Evolutionary conservation across 192 early-diverging fungal species (phyloP).

Genomic region (Tieghemiomyces parasiticus): DNA sequence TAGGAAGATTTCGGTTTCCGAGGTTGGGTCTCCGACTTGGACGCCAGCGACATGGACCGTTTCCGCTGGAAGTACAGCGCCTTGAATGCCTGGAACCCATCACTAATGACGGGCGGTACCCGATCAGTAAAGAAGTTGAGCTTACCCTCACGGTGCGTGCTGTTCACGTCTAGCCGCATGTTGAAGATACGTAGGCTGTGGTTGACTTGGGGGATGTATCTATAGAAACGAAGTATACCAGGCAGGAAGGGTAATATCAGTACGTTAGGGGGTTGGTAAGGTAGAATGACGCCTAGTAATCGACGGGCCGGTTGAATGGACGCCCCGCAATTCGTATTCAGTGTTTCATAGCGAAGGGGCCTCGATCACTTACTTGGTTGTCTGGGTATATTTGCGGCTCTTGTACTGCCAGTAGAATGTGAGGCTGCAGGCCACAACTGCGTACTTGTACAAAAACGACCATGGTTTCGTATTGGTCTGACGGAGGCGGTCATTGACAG

Average conservation of each 20-base stretch:
- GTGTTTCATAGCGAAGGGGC: too few species aligned
- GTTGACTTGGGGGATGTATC: slow-evolving; percentile 8
- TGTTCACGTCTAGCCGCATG: background rate
- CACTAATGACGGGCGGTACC: background rate
- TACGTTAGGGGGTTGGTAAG: too few species aligned
- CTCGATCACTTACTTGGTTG: slow-evolving; percentile 4
- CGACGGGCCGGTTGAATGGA: too few species aligned
- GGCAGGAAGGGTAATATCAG: too few species aligned
- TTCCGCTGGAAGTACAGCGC: slow-evolving; percentile 2
- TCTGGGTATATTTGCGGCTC: slow-evolving; percentile 9
- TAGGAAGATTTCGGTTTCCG: too few species aligned
- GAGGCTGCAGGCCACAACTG: background rate
- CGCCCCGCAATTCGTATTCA: too few species aligned
- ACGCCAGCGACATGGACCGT: too few species aligned
- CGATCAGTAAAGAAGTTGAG: background rate
- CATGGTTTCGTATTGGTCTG: background rate
- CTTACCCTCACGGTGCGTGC: slow-evolving; percentile 4
- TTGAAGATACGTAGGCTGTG: background rate
- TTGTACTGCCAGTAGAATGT: background rate
- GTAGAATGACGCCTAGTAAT: too few species aligned
- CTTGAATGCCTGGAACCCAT: slow-evolving; percentile 6
- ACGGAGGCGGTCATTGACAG: too few species aligned
- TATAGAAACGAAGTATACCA: background rate
- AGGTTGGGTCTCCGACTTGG: too few species aligned
- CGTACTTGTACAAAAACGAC: background rate